A percentile compares a stretch with the other conserved stretches of the same genome.
phyloP scores from a whole-genome alignment of 495 filamentous ascomycete species.

The Annulohypoxylon moriforme region DNA sequence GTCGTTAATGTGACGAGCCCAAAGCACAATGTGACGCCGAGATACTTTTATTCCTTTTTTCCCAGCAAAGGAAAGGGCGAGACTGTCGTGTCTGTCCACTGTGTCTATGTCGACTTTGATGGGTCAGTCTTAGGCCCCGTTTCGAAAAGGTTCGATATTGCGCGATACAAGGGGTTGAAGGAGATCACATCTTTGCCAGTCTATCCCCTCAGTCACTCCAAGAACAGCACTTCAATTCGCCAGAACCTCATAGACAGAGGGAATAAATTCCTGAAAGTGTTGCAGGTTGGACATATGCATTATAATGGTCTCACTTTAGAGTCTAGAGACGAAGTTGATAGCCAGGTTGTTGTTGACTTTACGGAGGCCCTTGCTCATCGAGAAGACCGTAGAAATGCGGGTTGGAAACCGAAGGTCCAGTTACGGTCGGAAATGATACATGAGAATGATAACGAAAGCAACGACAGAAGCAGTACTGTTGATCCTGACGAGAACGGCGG shows the following conservation, averaged over 20 bases:
- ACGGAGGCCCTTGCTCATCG: slow-evolving; percentile 45
- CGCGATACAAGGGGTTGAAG: background rate
- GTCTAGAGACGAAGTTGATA: slow-evolving; percentile 54
- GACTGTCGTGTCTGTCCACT: background rate
- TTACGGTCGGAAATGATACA: background rate
- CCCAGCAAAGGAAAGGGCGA: background rate
- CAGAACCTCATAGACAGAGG: background rate
- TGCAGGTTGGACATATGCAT: background rate
- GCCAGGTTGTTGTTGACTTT: slow-evolving; percentile 60
- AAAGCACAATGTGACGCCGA: background rate
- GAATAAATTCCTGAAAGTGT: background rate
- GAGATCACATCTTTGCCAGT: background rate
- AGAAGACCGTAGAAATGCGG: slow-evolving; percentile 19
- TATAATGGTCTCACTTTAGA: background rate
- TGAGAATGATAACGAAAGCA: background rate
- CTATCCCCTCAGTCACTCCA: background rate
- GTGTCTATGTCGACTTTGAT: background rate
- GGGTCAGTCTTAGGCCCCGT: background rate
- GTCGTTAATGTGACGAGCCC: background rate
- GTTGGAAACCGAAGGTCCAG: background rate
- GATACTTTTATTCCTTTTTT: background rate
- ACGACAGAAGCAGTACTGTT: background rate
- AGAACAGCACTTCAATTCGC: background rate
- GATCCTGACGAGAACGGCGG: background rate
- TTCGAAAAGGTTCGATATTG: background rate